Base-by-base conservation (phyloP, 1,139 yeast genomes). In the Spathaspora sp. region DNA sequence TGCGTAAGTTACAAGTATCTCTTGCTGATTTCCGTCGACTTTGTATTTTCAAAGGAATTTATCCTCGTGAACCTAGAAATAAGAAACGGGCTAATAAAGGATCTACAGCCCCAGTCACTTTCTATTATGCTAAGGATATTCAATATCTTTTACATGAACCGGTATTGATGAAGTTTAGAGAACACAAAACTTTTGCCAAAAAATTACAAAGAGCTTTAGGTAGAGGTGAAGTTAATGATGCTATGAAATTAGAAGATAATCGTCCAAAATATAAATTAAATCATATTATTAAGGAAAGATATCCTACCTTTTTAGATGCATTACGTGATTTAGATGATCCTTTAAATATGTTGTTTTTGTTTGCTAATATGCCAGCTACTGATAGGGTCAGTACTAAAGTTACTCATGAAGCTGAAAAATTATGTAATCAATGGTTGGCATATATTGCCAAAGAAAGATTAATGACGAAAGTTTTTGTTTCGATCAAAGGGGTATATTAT, bases 21-120 rank as follows among this genome's bases (percentile, higher is more conserved):
- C 77, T 95, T 50, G 97, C 98, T n/a, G 99, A 93, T 70, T 93
- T 93, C 81, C 87, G 99, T 72, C 82, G 98, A 63, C 79, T 93
- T 61, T 93, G 99, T 78, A 93, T 93, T 64, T 89, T 93, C 80
- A 93, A 93, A 67, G 99, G 99, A 42, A 86, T 86, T 52, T 86
- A 85, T 66, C 99, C 99, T 47, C 81, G 99, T 65, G 99, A 93
- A 65, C 98, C 99, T 44, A 78, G 95, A 60, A 90, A 89, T 69
- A 91, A 90, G 74, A 90, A 88, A 82, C 91, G 89, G 78, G 97
- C 98, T 51, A 93, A 91, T 69, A 91, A 89, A 68, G 99, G 99
- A 20, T 88, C 96, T 18, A 89, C 97, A 11, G 96, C 96, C 16
- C 97, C 96, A 42, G 88, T 87, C 24, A 95, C 99, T 3, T 95